phyloP scores from a whole-genome alignment of 2,329 filamentous ascomycete species.

The Fusarium clavum region DNA sequence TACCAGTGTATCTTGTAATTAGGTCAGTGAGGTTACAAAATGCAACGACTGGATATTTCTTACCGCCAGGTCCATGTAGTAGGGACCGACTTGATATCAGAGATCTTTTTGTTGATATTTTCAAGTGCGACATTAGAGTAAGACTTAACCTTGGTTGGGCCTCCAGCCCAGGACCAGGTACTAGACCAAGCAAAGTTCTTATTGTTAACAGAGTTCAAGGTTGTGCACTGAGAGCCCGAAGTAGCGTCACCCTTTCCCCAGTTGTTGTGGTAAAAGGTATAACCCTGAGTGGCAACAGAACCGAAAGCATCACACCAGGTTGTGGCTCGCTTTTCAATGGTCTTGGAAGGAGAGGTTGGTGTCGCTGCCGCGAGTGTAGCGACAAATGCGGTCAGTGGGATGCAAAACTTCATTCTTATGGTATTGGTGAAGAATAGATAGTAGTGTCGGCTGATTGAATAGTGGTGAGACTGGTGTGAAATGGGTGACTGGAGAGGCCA shows the following conservation, averaged over 20 bases:
- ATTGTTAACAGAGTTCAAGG: slow-evolving; percentile 51
- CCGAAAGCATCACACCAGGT: slow-evolving; percentile 56
- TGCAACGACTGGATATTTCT: background rate
- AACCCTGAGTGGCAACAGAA: slow-evolving; percentile 53
- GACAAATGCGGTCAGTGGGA: background rate
- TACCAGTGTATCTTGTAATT: slow-evolving; percentile 46
- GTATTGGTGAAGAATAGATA: background rate
- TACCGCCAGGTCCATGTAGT: slow-evolving; percentile 49
- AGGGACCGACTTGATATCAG: slow-evolving; percentile 51
- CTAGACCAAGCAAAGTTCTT: slow-evolving; percentile 56
- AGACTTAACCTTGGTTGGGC: slow-evolving; percentile 56
- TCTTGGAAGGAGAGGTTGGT: slow-evolving; percentile 43
- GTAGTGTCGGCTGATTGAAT: background rate
- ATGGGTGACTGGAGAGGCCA: background rate
- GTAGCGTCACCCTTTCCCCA: slow-evolving; percentile 57
- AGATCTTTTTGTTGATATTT: slow-evolving; percentile 52
- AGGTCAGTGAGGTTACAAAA: background rate
- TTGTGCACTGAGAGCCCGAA: slow-evolving; percentile 57
- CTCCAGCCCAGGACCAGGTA: slow-evolving; percentile 56
- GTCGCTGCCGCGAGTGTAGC: slow-evolving; percentile 40
- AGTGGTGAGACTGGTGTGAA: background rate
- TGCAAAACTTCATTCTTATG: background rate
- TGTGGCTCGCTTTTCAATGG: slow-evolving; percentile 51
- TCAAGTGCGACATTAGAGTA: slow-evolving; percentile 58
- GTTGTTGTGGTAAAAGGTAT: slow-evolving; percentile 65